A percentile compares a stretch with the other conserved stretches of the same genome.
phyloP scores from a whole-genome alignment of 2,329 filamentous ascomycete genomes.

The Verticillium zaregamsianum region DNA sequence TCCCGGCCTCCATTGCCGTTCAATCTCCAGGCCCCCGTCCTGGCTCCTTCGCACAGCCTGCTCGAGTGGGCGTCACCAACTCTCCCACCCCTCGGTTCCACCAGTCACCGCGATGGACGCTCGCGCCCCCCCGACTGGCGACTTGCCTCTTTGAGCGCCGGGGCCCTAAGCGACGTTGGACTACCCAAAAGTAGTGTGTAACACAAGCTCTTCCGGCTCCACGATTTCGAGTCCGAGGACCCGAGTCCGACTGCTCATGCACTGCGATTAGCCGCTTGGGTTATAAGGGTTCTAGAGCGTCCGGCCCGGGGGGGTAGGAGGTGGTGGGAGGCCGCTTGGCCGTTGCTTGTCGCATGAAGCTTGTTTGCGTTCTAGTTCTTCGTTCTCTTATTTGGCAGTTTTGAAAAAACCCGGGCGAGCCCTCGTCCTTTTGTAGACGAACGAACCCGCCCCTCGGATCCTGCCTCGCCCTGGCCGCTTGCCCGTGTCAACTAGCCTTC shows the following conservation, averaged over 20 bases:
- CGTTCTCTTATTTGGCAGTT: not conserved
- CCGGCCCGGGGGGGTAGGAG: not conserved
- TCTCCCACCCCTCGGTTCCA: not conserved
- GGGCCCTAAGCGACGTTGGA: not conserved
- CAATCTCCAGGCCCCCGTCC: not conserved
- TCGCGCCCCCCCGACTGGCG: not conserved
- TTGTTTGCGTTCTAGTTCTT: not conserved
- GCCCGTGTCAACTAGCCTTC: not conserved
- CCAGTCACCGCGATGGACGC: not conserved
- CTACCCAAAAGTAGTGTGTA: not conserved
- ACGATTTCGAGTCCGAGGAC: not conserved
- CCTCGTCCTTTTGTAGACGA: not conserved
- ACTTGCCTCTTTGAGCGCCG: not conserved
- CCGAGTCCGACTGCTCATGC: not conserved
- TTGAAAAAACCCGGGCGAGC: not conserved
- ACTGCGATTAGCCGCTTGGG: not conserved
- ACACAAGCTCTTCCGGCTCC: not conserved
- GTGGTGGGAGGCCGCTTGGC: not conserved
- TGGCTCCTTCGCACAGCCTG: not conserved
- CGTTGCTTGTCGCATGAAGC: not conserved
- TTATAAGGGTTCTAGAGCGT: not conserved
- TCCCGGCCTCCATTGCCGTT: not conserved
- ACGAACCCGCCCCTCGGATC: not conserved
- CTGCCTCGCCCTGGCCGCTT: not conserved
- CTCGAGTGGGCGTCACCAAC: not conserved